Conservation (phyloP, 352 stramenopile genomes). For the Globisporangium radiosum region DNA sequence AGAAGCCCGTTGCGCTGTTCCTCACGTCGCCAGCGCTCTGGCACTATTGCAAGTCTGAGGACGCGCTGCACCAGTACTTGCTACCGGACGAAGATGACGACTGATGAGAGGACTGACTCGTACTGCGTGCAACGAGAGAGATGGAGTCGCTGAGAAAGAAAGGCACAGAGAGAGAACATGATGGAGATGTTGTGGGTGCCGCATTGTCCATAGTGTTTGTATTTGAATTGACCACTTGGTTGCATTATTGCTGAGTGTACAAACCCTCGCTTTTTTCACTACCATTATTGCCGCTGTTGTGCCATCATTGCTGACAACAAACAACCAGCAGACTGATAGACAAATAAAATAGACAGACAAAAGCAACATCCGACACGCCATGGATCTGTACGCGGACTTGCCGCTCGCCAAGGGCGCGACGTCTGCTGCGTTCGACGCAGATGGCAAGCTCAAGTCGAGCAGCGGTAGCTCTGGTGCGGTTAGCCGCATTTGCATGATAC, state of each 20-base stretch:
- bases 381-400: conserved; percentile 80
- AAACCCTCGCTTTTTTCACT: no score
- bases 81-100: conserved; percentile 67
- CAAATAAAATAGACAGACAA: neutral
- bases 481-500: neutral
- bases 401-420: conserved; percentile 57
- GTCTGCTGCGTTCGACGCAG: conserved; percentile 35
- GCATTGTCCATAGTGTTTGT: no score
- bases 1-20: conserved; percentile 64
- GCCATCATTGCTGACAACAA: neutral
- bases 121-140: no score
- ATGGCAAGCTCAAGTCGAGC: conserved; percentile 43
- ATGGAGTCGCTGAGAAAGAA: no score
- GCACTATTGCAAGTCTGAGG: conserved; percentile 82
- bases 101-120: conserved; percentile 3
- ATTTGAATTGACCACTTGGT: no score
- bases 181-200: no score
- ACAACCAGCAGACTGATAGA: neutral
- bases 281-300: neutral
- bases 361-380: conserved; percentile 7
- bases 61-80: conserved; percentile 73
- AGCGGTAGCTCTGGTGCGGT: conserved; percentile 22
- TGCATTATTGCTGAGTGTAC: no score
- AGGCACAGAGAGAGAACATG: no score
- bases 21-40: conserved; percentile 60